A percentile compares a stretch with the other conserved stretches of the same genome.
Conservation (phyloP, 345 rosid species). For the Sisymbrium altissimum region DNA sequence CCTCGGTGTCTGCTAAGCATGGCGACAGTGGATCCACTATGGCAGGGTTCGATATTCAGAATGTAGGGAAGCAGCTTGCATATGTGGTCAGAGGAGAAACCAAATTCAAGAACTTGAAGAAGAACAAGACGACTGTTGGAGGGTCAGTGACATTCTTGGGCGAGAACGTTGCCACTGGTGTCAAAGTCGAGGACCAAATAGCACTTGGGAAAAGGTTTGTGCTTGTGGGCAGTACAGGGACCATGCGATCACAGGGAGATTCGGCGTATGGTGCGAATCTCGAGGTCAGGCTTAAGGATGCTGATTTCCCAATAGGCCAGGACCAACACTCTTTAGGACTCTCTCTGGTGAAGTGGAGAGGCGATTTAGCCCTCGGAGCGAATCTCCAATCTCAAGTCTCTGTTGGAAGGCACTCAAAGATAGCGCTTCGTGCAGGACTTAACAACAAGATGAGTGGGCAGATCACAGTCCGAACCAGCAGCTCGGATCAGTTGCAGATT, state of each 20-base stretch:
- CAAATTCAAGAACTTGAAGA: slow-evolving; percentile 68
- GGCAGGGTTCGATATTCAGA: slow-evolving; percentile 98
- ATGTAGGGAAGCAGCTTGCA: slow-evolving; percentile 89
- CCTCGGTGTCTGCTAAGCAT: slow-evolving; percentile 73
- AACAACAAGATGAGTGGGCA: slow-evolving; percentile 96
- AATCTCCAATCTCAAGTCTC: slow-evolving; percentile 87
- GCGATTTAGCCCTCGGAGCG: slow-evolving; percentile 89
- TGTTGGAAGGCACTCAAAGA: slow-evolving; percentile 65
- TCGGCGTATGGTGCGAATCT: slow-evolving; percentile 88
- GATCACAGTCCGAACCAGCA: slow-evolving; percentile 69
- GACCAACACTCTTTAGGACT: slow-evolving; percentile 81
- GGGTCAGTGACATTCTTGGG: slow-evolving; percentile 79
- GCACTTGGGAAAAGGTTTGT: slow-evolving; percentile 67
- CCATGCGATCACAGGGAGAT: slow-evolving; percentile 73
- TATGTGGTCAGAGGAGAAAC: slow-evolving; percentile 81
- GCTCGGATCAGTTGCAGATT: slow-evolving; percentile 91
- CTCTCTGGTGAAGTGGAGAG: slow-evolving; percentile 91
- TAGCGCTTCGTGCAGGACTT: slow-evolving; percentile 84
- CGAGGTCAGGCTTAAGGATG: slow-evolving; percentile 75
- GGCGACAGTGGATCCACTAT: slow-evolving; percentile 81
- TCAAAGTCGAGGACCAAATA: slow-evolving; percentile 87
- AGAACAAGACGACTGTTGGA: slow-evolving; percentile 76
- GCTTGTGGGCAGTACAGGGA: slow-evolving; percentile 85
- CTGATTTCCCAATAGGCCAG: slow-evolving; percentile 89
- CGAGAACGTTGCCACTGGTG: slow-evolving; percentile 75